Conservation (phyloP, 2,329 filamentous ascomycete species). For the Pseudogymnoascus sp. region DNA sequence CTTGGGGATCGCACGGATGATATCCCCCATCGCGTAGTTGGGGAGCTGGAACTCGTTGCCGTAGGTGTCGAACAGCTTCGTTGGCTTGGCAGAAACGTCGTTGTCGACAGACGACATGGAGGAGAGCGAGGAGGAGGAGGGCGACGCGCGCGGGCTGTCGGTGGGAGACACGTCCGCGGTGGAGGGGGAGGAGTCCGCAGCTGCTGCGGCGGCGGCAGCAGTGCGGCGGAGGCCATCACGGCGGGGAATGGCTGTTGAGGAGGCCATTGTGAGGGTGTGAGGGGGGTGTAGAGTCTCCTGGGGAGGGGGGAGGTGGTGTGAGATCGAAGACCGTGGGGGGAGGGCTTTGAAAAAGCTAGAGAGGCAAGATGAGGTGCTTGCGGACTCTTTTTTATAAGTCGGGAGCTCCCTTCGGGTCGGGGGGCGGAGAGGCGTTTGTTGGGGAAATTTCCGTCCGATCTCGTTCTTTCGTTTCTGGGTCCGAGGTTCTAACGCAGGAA, state of each 20-base stretch:
- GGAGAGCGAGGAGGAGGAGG: constrained; percentile 87
- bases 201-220: constrained; percentile 20
- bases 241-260: constrained; percentile 23
- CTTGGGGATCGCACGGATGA: constrained; percentile 92
- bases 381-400: background rate
- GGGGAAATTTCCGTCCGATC: background rate
- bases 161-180: constrained; percentile 50
- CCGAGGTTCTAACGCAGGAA: background rate
- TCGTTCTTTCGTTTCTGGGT: background rate
- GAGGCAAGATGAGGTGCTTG: background rate
- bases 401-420: background rate
- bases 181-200: constrained; percentile 35
- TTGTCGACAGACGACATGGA: constrained; percentile 68
- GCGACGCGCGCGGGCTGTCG: constrained; percentile 52
- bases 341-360: background rate
- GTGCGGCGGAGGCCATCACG: constrained; percentile 20
- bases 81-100: constrained; percentile 37
- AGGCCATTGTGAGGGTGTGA: constrained; percentile 20
- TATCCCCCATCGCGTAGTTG: constrained; percentile 95
- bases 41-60: constrained; percentile 91
- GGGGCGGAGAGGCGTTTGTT: background rate
- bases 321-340: background rate
- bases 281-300: background rate
- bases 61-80: constrained; percentile 78
- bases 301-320: background rate